Evolutionary conservation across 768 basidiomycete genomes (phyloP), one percentile per base, ranked within the genome.

Genomic region (Pisolithus marmoratus): DNA sequence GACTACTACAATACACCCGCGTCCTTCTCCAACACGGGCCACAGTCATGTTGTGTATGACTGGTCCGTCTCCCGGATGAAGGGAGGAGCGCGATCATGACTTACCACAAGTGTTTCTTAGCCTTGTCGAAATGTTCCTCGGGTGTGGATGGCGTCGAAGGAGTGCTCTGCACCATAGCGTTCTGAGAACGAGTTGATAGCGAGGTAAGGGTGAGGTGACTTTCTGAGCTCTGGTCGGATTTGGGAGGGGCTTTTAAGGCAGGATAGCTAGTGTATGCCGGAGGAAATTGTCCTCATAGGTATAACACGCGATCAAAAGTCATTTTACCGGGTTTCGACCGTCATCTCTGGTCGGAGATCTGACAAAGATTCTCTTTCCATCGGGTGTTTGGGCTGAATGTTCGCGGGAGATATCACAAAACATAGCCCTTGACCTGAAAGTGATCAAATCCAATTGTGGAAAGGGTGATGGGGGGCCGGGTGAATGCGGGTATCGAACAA

Each of bases 261-360:
- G 34, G 49, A 63, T 53, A 47, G 59, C 46, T 53, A 55, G 62
- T 64, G 40, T 15, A 5, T 60, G 50, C 58, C 64, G 64, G 67
- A 67, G 55, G 64, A 66, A 63, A 67, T 70, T 70, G 61, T 68
- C 62, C 60, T 68, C 64, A 64, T 68, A 70, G 68, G 70, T 70
- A 68, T 64, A 70, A 31, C 45, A 70, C 67, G 67, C 59, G 67
- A 68, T 70, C 67, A 70, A 34, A 56, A 59, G 58, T 59, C 68
- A 64, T 63, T 61, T 70, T 68, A 55, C 68, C 63, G 58, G 57
- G 62, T 59, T 65, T 56, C 64, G 66, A 70, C 67, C 61, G 55
- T 57, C 53, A 68, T 66, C 61, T 62, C 42, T 56, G 55, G 68
- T 70, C 68, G 68, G 68, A 68, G 67, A 68, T 68, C 68, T 70